Evolutionary conservation across 2,329 filamentous ascomycete genomes (phyloP).

Genomic region (Verticillium klebahnii): DNA sequence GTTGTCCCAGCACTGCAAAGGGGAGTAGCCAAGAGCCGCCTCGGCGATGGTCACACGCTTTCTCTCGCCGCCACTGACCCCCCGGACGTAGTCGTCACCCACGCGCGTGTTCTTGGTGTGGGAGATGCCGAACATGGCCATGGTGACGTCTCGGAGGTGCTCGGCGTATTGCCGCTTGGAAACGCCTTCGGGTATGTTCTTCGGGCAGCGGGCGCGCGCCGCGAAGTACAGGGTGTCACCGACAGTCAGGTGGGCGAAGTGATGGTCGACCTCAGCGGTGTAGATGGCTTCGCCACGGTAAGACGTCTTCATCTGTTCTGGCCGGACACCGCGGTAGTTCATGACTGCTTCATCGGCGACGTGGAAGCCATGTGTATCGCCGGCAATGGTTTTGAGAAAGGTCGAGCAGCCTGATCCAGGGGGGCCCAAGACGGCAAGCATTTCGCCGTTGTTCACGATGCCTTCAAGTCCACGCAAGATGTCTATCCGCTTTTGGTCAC

Average conservation of each 20-base stretch:
- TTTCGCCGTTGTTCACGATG: slow-evolving; percentile 28
- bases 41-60: slow-evolving; percentile 79
- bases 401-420: slow-evolving; percentile 73
- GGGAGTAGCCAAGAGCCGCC: slow-evolving; percentile 67
- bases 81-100: slow-evolving; percentile 67
- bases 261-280: slow-evolving; percentile 71
- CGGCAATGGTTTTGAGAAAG: slow-evolving; percentile 70
- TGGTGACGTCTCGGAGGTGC: slow-evolving; percentile 52
- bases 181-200: slow-evolving; percentile 67
- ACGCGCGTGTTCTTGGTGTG: slow-evolving; percentile 72
- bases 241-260: slow-evolving; percentile 70
- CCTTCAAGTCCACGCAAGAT: slow-evolving; percentile 25
- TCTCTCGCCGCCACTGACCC: slow-evolving; percentile 74
- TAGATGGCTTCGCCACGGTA: slow-evolving; percentile 76
- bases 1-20: slow-evolving; percentile 76
- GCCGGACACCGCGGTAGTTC: slow-evolving; percentile 66
- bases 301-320: slow-evolving; percentile 60
- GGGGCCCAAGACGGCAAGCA: slow-evolving; percentile 51
- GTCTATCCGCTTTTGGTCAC: slow-evolving; percentile 29
- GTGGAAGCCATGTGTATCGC: slow-evolving; percentile 35
- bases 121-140: slow-evolving; percentile 74
- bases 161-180: slow-evolving; percentile 30
- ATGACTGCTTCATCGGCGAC: slow-evolving; percentile 29
- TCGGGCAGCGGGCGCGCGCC: slow-evolving; percentile 29
- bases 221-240: slow-evolving; percentile 75